These are phyloP conservation scores for Bruguiera gymnorhiza DNA, from an alignment of 345 rosid genomes.

Conservation along the genomic window DNA sequence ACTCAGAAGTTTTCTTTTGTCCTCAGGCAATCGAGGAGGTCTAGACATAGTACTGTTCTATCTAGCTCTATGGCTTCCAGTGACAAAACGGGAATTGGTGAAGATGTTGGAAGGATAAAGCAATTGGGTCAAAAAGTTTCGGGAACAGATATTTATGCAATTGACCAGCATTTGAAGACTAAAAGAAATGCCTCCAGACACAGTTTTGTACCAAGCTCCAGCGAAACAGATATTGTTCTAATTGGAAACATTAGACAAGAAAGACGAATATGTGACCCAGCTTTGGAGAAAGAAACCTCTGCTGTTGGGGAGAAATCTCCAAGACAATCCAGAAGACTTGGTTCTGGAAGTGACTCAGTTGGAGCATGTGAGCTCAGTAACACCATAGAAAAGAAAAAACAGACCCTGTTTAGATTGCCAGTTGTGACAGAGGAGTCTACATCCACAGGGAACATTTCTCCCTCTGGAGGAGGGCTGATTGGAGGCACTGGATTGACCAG, in stretches of 20 bases:
- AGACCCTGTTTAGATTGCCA: neutral
- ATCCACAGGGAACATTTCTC: neutral
- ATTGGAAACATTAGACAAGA: constrained; percentile 4
- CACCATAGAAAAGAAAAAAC: constrained; percentile 18
- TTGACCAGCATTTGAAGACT: constrained; percentile 10
- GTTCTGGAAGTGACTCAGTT: constrained; percentile 4
- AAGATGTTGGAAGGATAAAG: neutral
- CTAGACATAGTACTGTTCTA: constrained; percentile 23
- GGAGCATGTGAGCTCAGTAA: constrained; percentile 3
- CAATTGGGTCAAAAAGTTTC: neutral
- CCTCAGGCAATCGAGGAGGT: constrained; percentile 21
- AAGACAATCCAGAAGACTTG: constrained; percentile 17
- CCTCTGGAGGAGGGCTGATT: constrained; percentile 1
- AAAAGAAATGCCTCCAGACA: constrained; percentile 12
- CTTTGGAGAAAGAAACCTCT: constrained; percentile 10
- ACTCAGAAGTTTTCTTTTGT: constrained; percentile 13
- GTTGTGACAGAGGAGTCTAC: neutral
- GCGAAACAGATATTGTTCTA: neutral
- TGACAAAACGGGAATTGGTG: neutral
- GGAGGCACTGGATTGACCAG: constrained; percentile 10
- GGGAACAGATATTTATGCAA: neutral
- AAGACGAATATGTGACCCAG: constrained; percentile 9
- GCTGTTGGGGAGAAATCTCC: constrained; percentile 9
- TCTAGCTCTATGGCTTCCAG: constrained; percentile 10
- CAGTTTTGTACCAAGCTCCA: constrained; percentile 3